Evolutionary conservation across 2,329 filamentous ascomycete genomes (phyloP).

Genomic region (Colletotrichum spinosum): DNA sequence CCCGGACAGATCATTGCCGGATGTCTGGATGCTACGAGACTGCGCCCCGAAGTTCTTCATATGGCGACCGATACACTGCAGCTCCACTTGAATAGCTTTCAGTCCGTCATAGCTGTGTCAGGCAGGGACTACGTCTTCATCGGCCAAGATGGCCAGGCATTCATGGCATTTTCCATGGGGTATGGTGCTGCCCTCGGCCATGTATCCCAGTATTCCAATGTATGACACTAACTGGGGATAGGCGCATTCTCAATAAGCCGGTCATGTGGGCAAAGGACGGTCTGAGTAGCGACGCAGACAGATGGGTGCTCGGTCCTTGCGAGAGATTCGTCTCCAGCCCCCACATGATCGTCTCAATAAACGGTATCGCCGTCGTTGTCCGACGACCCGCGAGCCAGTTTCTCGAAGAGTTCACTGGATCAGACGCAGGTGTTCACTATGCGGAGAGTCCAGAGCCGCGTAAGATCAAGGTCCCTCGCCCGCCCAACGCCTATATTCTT

Average conservation of each 20-base stretch:
- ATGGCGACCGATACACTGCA: conserved; percentile 26
- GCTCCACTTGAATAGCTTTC: conserved; percentile 30
- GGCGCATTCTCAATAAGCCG: conserved; percentile 17
- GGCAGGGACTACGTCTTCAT: conserved; percentile 19
- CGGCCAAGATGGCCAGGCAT: conserved; percentile 29
- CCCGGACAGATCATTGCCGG: conserved; percentile 30
- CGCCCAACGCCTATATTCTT: conserved; percentile 48
- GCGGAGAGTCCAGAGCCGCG: conserved; percentile 18
- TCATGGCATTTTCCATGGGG: conserved; percentile 33
- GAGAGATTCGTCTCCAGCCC: conserved; percentile 19
- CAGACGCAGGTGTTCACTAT: conserved; percentile 1
- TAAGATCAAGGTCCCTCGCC: conserved; percentile 42
- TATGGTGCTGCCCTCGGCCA: not conserved
- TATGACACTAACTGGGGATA: conserved; percentile 8
- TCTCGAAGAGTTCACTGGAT: conserved; percentile 10
- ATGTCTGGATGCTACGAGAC: conserved; percentile 21
- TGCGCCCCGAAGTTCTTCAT: conserved; percentile 19
- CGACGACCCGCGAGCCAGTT: conserved; percentile 18
- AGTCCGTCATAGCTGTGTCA: conserved; percentile 30
- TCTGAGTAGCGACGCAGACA: conserved; percentile 17
- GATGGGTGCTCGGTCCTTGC: conserved; percentile 34
- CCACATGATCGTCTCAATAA: conserved; percentile 33
- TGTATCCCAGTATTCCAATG: too few relatives aligned
- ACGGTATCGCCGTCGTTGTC: conserved; percentile 28
- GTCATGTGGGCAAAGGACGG: conserved; percentile 36